These are phyloP conservation scores for Polygonum maritimum DNA, from an alignment of 148 eudicot species.

Conservation along the genomic window DNA sequence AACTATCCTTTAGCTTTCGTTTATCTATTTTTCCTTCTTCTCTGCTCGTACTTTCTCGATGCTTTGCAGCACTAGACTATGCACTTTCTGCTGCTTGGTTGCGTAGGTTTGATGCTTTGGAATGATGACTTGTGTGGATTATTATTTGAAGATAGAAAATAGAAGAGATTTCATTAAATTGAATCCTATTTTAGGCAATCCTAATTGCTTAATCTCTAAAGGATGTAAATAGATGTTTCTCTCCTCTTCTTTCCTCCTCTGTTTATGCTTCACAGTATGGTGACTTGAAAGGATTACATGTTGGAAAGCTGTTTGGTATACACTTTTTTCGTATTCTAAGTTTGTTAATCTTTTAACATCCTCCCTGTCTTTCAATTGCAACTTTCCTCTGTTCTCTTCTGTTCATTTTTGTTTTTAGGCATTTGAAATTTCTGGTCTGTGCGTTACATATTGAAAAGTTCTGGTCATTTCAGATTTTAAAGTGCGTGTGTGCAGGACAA, in stretches of 20 bases:
- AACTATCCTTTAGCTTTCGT: constrained; percentile 1
- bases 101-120: not conserved
- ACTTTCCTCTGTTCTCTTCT: not conserved
- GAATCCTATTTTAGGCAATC: not conserved
- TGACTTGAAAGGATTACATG: not conserved
- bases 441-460: not conserved
- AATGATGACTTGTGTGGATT: not conserved
- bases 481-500: not conserved
- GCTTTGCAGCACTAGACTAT: not conserved
- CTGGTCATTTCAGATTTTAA: not conserved
- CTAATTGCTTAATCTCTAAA: not conserved
- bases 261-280: not conserved
- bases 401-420: not conserved
- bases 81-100: not conserved
- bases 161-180: not conserved
- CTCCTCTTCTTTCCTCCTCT: not conserved
- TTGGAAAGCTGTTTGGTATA: not conserved
- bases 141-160: not conserved
- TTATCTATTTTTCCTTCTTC: not conserved
- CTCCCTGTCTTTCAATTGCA: not conserved
- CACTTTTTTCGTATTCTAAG: not conserved
- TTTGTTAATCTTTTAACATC: not conserved
- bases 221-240: not conserved
- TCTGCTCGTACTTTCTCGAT: not conserved
- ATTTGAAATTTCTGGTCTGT: not conserved